A percentile compares a stretch with the other conserved stretches of the same genome.
Evolutionary conservation across 305 asterid genomes (phyloP).

Genomic region (Fraxinus nigra): DNA sequence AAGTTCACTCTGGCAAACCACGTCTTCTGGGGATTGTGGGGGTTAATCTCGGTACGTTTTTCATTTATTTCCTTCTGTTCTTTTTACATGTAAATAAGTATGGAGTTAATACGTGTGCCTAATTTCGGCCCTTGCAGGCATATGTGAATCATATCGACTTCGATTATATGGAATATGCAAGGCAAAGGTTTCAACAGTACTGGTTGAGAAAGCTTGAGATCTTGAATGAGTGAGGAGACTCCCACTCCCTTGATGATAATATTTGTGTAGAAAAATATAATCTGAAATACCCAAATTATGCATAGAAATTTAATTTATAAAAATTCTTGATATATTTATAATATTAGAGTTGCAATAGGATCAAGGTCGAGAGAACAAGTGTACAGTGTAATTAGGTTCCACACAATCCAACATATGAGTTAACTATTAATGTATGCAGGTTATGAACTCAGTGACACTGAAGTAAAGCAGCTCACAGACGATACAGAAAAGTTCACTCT

Average conservation of each 20-base stretch:
- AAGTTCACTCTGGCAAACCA: constrained; percentile 80
- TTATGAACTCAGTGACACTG: constrained; percentile 37
- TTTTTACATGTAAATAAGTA: not conserved
- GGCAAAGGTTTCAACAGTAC: constrained; percentile 81
- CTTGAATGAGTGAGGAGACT: constrained; percentile 12
- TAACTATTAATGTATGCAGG: constrained; percentile 42
- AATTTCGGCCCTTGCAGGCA: constrained; percentile 37
- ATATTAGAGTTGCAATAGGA: not conserved
- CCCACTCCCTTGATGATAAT: constrained; percentile 1
- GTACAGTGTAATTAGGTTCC: not conserved
- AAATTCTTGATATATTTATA: too few relatives aligned
- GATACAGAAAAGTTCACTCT: constrained; percentile 67
- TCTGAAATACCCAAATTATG: not conserved
- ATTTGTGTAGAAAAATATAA: not conserved
- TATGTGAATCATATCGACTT: constrained; percentile 76
- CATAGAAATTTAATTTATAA: not conserved
- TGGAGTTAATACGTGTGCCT: not conserved
- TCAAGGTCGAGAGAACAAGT: not conserved
- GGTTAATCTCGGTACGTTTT: constrained; percentile 69
- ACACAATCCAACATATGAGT: not conserved
- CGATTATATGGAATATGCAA: constrained; percentile 77
- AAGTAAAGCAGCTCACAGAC: constrained; percentile 45
- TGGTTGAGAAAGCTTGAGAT: constrained; percentile 59
- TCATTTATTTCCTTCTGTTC: not conserved
- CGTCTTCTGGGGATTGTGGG: constrained; percentile 97